phyloP scores from a whole-genome alignment of 176 grass and related monocot species.

The Triticum monococcum region DNA sequence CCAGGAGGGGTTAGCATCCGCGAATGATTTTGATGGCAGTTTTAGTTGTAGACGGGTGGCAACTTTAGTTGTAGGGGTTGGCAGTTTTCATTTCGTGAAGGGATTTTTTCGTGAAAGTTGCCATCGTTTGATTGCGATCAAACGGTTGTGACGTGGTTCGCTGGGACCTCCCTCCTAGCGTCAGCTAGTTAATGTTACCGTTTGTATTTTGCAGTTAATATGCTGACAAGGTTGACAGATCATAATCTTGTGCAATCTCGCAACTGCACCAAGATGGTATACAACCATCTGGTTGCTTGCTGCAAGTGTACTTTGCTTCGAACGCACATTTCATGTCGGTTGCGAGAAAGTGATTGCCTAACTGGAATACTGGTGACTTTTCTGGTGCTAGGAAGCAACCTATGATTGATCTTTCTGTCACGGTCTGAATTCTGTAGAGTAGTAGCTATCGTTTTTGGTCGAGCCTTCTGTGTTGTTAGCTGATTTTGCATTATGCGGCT shows the following conservation, averaged over 20 bases:
- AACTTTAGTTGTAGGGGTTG: too few relatives aligned
- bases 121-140: too few relatives aligned
- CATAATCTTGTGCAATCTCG: neutral
- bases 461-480: neutral
- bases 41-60: too few relatives aligned
- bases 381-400: neutral
- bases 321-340: constrained; percentile 3
- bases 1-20: too few relatives aligned
- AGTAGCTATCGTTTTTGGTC: neutral
- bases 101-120: too few relatives aligned
- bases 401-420: neutral
- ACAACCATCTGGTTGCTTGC: neutral
- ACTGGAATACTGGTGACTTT: neutral
- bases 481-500: neutral
- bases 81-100: too few relatives aligned
- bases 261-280: neutral
- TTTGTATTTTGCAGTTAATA: too few relatives aligned
- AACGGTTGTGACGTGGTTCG: too few relatives aligned
- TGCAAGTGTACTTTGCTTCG: neutral
- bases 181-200: too few relatives aligned
- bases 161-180: too few relatives aligned
- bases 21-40: too few relatives aligned
- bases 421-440: neutral
- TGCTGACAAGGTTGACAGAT: neutral
- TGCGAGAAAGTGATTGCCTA: constrained; percentile 28